phyloP scores from a whole-genome alignment of 352 stramenopile genomes.

The Phytophthora europaea region DNA sequence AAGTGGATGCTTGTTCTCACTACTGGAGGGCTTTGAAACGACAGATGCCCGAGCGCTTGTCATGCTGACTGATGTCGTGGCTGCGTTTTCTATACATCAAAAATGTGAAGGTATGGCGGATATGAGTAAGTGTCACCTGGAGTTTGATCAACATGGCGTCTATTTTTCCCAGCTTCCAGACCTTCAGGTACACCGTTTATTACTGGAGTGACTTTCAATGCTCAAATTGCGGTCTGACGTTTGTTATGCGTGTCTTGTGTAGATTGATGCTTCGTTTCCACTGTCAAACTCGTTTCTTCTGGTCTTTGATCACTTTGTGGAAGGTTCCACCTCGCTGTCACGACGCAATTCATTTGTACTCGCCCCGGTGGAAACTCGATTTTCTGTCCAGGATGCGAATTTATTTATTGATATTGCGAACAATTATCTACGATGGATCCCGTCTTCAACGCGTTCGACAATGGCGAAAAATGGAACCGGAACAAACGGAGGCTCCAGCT shows the following conservation, averaged over 20 bases:
- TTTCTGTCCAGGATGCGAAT: slow-evolving; percentile 88
- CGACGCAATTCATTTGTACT: slow-evolving; percentile 85
- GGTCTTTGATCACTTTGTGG: slow-evolving; percentile 85
- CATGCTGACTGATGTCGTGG: slow-evolving; percentile 73
- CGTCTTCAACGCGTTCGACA: slow-evolving; percentile 28
- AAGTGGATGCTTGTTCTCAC: slow-evolving; percentile 75
- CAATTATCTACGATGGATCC: slow-evolving; percentile 81
- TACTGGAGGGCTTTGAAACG: slow-evolving; percentile 87
- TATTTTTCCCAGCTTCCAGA: slow-evolving; percentile 91
- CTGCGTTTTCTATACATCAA: slow-evolving; percentile 76
- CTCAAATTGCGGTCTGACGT: not conserved
- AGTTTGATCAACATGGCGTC: slow-evolving; percentile 81
- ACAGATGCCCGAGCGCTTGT: slow-evolving; percentile 78
- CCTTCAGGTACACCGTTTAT: slow-evolving; percentile 61
- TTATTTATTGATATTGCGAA: slow-evolving; percentile 89
- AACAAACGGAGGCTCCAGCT: slow-evolving; percentile 3
- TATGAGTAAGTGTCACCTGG: slow-evolving; percentile 86
- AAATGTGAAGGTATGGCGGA: slow-evolving; percentile 59
- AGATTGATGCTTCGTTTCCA: slow-evolving; percentile 89
- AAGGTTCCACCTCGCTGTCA: slow-evolving; percentile 60
- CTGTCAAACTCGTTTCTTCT: slow-evolving; percentile 86
- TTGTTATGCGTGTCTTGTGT: slow-evolving; percentile 8
- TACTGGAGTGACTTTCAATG: not conserved
- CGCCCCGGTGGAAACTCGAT: slow-evolving; percentile 83
- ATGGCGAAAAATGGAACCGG: slow-evolving; percentile 13